phyloP scores from a whole-genome alignment of 345 rosid genomes.

The Linum usitatissimum region DNA sequence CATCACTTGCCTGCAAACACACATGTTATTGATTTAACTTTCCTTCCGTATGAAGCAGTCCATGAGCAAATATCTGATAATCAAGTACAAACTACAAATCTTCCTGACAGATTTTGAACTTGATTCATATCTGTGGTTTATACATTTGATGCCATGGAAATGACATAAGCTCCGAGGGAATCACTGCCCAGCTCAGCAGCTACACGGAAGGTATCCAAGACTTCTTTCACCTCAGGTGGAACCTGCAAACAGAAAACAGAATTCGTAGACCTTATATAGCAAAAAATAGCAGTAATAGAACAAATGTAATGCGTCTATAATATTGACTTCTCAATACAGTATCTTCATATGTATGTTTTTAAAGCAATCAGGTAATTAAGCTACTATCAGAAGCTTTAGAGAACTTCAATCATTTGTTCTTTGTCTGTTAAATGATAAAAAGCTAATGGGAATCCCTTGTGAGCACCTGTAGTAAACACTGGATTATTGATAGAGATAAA shows the following conservation, averaged over 20 bases:
- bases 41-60: background rate
- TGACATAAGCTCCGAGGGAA: slow-evolving; percentile 94
- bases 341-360: no score
- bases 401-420: slow-evolving; percentile 4
- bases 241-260: slow-evolving; percentile 33
- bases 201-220: slow-evolving; percentile 74
- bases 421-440: background rate
- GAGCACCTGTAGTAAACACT: slow-evolving; percentile 10
- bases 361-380: no score
- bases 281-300: no score
- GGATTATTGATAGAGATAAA: background rate
- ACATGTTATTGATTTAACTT: slow-evolving; percentile 16
- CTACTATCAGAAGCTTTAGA: background rate
- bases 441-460: background rate
- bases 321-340: no score
- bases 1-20: slow-evolving; percentile 77
- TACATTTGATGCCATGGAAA: slow-evolving; percentile 99
- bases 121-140: slow-evolving; percentile 12
- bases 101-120: slow-evolving; percentile 4
- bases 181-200: slow-evolving; percentile 94
- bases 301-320: no score
- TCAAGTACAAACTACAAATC: background rate
- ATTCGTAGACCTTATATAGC: no score
- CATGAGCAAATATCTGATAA: background rate
- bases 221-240: slow-evolving; percentile 70